phyloP scores from a whole-genome alignment of 225 moss, liverwort and hornwort genomes.

The Straminergon stramineum region DNA sequence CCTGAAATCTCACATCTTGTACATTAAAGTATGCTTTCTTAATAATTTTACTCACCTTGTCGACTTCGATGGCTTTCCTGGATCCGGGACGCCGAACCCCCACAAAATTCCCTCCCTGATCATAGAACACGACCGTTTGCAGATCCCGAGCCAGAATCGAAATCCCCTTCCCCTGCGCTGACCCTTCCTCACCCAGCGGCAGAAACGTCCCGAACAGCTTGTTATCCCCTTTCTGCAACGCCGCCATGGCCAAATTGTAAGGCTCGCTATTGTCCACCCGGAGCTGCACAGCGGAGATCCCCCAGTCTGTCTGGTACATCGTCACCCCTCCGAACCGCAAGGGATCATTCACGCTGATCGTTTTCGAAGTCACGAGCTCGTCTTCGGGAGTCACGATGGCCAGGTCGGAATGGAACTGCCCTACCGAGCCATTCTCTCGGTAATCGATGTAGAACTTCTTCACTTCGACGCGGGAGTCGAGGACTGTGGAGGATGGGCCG shows the following conservation, averaged over 20 bases:
- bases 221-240: constrained; percentile 75
- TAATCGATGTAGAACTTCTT: constrained; percentile 92
- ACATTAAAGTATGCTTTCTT: neutral
- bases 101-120: constrained; percentile 81
- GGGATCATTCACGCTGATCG: constrained; percentile 81
- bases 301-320: constrained; percentile 98
- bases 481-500: constrained; percentile 32
- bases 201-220: constrained; percentile 92
- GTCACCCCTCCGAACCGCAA: constrained; percentile 71
- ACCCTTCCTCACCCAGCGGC: constrained; percentile 55
- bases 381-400: constrained; percentile 27
- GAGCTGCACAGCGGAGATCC: constrained; percentile 70
- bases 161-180: constrained; percentile 66
- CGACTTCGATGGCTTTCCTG: constrained; percentile 50
- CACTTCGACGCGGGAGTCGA: constrained; percentile 58
- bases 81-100: constrained; percentile 91
- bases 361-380: constrained; percentile 29
- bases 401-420: constrained; percentile 87
- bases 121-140: constrained; percentile 85
- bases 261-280: constrained; percentile 76
- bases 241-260: constrained; percentile 89
- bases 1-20: neutral
- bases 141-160: constrained; percentile 90
- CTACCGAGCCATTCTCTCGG: constrained; percentile 62
- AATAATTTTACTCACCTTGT: constrained; percentile 6